Percentiles rank a stretch among this genome's conserved stretches.
phyloP scores from a whole-genome alignment of 768 basidiomycete species.

The Calocera viscosa region DNA sequence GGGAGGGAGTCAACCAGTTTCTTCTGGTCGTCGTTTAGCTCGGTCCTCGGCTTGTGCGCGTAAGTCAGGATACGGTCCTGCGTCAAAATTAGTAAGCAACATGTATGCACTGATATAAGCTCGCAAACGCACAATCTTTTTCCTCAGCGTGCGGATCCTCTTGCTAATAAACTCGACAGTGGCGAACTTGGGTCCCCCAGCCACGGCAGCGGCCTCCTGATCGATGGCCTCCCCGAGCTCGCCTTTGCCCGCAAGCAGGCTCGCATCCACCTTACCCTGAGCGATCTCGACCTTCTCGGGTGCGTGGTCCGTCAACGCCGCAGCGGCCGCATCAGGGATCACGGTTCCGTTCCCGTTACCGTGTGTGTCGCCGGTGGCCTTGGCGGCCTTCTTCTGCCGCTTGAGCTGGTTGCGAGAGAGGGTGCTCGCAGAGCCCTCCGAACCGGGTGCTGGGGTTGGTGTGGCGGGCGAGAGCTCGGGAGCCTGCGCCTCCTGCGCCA shows the following conservation, averaged over 20 bases:
- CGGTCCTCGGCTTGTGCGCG: constrained; percentile 49
- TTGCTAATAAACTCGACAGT: constrained; percentile 5
- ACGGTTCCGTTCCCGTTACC: not conserved
- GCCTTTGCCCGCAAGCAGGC: not conserved
- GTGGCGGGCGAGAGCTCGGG: not conserved
- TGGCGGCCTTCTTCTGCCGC: not conserved
- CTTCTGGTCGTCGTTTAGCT: constrained; percentile 81
- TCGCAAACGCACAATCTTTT: not conserved
- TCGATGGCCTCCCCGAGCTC: not conserved
- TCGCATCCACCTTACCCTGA: not conserved
- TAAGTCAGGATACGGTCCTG: constrained; percentile 67
- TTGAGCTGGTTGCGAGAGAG: constrained; percentile 6
- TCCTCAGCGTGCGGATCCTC: not conserved
- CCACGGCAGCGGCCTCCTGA: not conserved
- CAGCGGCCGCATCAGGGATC: not conserved
- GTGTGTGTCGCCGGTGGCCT: not conserved
- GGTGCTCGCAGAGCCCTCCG: not conserved
- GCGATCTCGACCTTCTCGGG: not conserved
- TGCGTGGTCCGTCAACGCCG: not conserved
- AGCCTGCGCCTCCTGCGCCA: not conserved
- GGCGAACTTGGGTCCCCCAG: not conserved
- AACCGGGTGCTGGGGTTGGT: too few species aligned
- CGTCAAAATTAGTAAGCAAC: not conserved
- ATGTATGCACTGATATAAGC: not conserved
- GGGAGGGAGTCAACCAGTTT: constrained; percentile 60